These are phyloP conservation scores for Calonectria pseudoreteaudii DNA, from an alignment of 2,329 filamentous ascomycete genomes.

Conservation along the genomic window DNA sequence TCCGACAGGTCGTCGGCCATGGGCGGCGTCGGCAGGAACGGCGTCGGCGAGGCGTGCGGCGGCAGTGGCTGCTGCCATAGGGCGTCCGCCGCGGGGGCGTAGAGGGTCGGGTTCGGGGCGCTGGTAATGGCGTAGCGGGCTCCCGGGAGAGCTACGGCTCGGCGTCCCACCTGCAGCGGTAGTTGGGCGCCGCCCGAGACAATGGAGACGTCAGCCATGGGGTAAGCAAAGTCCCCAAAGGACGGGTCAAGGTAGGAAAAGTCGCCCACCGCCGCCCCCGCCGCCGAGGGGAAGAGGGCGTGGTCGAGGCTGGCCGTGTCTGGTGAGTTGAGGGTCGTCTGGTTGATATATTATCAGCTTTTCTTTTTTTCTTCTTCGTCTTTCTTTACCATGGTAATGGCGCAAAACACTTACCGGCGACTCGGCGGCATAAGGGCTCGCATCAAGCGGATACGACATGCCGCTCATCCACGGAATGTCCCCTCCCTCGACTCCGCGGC, in stretches of 20 bases:
- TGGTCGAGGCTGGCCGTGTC: conserved; percentile 41
- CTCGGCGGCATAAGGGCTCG: conserved; percentile 29
- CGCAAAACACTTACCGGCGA: conserved; percentile 34
- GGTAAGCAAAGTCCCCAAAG: conserved; percentile 38
- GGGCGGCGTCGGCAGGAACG: conserved; percentile 41
- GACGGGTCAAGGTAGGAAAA: conserved; percentile 39
- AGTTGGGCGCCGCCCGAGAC: conserved; percentile 35
- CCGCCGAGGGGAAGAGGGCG: conserved; percentile 37
- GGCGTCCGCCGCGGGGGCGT: conserved; percentile 23
- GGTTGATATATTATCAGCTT: conserved; percentile 7
- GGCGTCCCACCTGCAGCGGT: conserved; percentile 28
- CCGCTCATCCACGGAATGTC: conserved; percentile 36
- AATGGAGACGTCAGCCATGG: conserved; percentile 2
- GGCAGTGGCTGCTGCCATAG: conserved; percentile 26
- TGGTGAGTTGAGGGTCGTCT: conserved; percentile 14
- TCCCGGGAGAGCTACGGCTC: conserved; percentile 31
- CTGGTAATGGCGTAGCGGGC: conserved; percentile 36
- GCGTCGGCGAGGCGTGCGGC: conserved; percentile 35
- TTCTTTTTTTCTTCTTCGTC: neutral
- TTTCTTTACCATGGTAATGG: neutral
- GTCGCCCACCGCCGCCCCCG: conserved; percentile 37
- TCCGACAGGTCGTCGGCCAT: conserved; percentile 40
- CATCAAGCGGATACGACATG: conserved; percentile 38
- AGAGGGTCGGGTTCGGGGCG: conserved; percentile 23
- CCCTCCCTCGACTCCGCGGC: conserved; percentile 23